phyloP scores from a whole-genome alignment of 495 filamentous ascomycete species.

The Penicillium maclennaniae region DNA sequence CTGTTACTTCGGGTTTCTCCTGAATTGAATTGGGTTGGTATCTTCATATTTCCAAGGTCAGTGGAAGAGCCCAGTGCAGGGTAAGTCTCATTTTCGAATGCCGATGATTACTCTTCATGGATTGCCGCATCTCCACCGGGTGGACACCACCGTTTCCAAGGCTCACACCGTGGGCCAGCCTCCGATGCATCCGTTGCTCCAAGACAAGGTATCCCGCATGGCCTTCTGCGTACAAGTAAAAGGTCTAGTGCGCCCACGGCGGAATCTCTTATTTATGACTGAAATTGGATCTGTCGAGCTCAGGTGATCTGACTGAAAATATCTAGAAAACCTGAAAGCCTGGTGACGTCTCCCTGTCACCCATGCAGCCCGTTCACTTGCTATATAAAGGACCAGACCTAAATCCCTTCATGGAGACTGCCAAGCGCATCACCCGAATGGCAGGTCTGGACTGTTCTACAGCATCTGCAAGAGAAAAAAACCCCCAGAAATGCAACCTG shows the following conservation, averaged over 20 bases:
- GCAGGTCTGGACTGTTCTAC: background rate
- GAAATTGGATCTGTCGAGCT: constrained; percentile 4
- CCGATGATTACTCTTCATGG: constrained; percentile 9
- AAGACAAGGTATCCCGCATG: background rate
- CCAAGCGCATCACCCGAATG: constrained; percentile 1
- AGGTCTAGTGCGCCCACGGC: constrained; percentile 9
- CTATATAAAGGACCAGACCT: background rate
- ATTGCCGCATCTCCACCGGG: background rate
- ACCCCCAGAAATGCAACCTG: background rate
- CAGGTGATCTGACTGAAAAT: background rate
- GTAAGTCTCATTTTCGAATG: background rate
- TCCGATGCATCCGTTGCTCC: background rate
- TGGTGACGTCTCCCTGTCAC: background rate
- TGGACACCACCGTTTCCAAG: constrained; percentile 1
- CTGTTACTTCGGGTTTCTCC: too few species aligned
- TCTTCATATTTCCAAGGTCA: too few species aligned
- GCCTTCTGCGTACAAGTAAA: background rate
- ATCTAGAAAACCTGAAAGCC: background rate
- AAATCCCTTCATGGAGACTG: background rate
- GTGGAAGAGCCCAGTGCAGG: background rate
- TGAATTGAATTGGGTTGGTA: too few species aligned
- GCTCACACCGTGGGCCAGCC: background rate
- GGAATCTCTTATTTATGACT: constrained; percentile 13
- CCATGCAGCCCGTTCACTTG: background rate
- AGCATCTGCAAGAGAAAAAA: background rate